A percentile compares a stretch with the other conserved stretches of the same genome.
Conservation (phyloP, 305 asterid species). For the Fraxinus platypoda region DNA sequence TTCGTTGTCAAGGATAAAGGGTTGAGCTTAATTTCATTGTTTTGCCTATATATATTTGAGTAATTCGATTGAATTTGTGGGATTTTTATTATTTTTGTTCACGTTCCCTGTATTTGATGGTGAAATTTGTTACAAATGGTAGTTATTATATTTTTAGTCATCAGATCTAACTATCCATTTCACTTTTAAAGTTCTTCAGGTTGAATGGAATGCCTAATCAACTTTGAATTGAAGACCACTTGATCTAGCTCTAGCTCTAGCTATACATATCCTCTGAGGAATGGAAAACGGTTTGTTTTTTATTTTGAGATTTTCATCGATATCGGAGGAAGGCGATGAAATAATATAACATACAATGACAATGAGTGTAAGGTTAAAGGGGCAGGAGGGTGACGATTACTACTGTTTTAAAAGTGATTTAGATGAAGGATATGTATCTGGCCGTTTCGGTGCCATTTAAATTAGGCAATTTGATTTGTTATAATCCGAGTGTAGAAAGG, state of each 20-base stretch:
- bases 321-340: conserved; percentile 35
- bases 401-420: conserved; percentile 45
- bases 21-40: conserved; percentile 25
- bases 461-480: conserved; percentile 50
- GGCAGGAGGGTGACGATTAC: conserved; percentile 44
- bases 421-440: conserved; percentile 55
- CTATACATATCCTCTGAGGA: conserved; percentile 23
- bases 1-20: conserved; percentile 25
- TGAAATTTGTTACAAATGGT: conserved; percentile 37
- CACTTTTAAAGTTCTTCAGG: conserved; percentile 24
- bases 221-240: conserved; percentile 19
- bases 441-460: conserved; percentile 61
- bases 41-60: conserved; percentile 19
- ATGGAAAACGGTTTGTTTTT: conserved; percentile 38
- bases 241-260: conserved; percentile 11
- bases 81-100: conserved; percentile 22
- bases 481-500: conserved; percentile 31
- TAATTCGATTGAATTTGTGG: conserved; percentile 39
- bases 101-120: conserved; percentile 14
- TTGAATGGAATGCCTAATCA: conserved; percentile 20
- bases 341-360: conserved; percentile 64
- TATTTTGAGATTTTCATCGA: conserved; percentile 28
- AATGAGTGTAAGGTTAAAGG: conserved; percentile 35
- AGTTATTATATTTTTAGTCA: conserved; percentile 33
- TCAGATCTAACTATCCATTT: conserved; percentile 50